Conservation (phyloP, 2,329 filamentous ascomycete genomes). For the Aspergillus sp. region DNA sequence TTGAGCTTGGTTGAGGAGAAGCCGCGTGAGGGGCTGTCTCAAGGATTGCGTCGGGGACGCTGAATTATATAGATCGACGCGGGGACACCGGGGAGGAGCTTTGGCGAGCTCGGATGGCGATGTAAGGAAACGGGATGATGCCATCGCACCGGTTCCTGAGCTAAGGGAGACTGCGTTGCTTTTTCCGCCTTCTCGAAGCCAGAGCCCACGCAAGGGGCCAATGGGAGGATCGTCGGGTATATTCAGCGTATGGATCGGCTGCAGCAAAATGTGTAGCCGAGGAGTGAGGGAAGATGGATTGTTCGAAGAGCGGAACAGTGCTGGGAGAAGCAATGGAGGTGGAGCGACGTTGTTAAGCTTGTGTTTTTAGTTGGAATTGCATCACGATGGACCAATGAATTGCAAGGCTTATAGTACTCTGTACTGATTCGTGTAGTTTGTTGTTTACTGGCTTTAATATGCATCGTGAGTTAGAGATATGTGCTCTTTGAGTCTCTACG, state of each 20-base stretch:
- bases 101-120: constrained; percentile 1
- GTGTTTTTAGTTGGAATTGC: constrained; percentile 11
- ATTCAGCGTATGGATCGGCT: too few relatives aligned
- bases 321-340: neutral
- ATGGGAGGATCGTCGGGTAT: too few relatives aligned
- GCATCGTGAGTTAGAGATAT: neutral
- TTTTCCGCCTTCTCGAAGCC: too few relatives aligned
- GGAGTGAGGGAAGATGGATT: too few relatives aligned
- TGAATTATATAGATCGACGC: neutral
- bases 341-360: constrained; percentile 1
- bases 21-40: neutral
- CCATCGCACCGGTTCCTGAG: constrained; percentile 4
- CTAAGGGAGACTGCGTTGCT: neutral
- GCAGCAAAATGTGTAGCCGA: too few relatives aligned
- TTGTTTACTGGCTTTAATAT: neutral
- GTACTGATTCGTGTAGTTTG: neutral
- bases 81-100: neutral
- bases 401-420: neutral
- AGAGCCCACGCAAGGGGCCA: neutral
- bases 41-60: too few relatives aligned
- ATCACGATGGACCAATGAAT: constrained; percentile 12
- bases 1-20: neutral
- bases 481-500: neutral
- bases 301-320: neutral
- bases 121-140: constrained; percentile 10